These are phyloP conservation scores for Dipteronia dyeriana DNA, from an alignment of 345 rosid species.

Conservation along the genomic window DNA sequence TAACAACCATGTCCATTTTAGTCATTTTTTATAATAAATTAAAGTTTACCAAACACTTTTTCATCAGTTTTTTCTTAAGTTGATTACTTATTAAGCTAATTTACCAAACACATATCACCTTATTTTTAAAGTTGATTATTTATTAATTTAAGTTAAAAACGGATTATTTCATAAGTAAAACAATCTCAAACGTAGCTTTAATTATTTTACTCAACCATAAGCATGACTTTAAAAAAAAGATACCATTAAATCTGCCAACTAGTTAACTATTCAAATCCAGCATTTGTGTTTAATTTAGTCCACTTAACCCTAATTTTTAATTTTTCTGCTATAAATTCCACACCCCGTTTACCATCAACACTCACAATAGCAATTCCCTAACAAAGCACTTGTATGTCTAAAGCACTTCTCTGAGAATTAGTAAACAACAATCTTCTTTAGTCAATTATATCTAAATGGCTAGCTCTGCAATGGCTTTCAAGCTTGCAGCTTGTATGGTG, in stretches of 20 bases:
- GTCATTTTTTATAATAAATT: no score
- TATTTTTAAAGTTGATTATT: no score
- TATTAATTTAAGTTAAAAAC: no score
- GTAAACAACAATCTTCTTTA: constrained; percentile 38
- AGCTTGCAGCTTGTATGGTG: constrained; percentile 16
- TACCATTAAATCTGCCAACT: not conserved
- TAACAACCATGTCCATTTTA: no score
- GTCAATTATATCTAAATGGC: constrained; percentile 36
- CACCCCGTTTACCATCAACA: not conserved
- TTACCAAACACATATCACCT: no score
- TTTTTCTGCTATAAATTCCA: constrained; percentile 1
- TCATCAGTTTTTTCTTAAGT: no score
- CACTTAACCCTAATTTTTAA: not conserved
- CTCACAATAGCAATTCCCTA: not conserved
- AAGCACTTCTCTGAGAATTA: not conserved
- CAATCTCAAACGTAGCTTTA: no score
- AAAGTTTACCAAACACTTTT: no score
- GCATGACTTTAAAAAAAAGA: no score
- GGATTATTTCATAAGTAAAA: no score
- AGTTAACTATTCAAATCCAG: no score
- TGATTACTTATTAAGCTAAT: no score
- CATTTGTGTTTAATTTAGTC: not conserved
- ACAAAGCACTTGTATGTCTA: not conserved
- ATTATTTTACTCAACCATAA: not conserved
- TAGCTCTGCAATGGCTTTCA: not conserved